Base-by-base conservation (phyloP, 2,329 filamentous ascomycete species). In the Graphilbum sp. region DNA sequence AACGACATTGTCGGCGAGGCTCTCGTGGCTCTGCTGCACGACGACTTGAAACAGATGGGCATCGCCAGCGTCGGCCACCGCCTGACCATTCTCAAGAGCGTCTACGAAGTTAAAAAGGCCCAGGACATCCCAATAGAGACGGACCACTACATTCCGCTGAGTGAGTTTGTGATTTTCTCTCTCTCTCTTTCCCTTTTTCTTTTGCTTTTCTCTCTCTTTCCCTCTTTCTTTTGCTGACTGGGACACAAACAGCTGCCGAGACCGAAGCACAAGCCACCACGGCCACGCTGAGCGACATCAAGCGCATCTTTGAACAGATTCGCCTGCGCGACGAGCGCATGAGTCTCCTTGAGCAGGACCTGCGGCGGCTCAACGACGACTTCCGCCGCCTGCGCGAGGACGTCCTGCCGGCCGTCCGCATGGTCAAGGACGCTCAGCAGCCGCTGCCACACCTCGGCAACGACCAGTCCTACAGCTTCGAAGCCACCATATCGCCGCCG, bases 1-100 rank as follows among this genome's bases (percentile, higher is more conserved):
- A 93, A 98, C 54, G 86, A 85, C 46, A 92, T 98, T 49, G 79
- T 87, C 29, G 90, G 90, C 46, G 86, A 96, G 55, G 88, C 84
- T 37, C 65, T 98, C 45, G 75, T 94, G 41, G 84, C 84, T 31
- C 63, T 98, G 45, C 79, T 82, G 45, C 90, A 96, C 54, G 83
- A 93, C 41, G 88, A 96, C 54, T 65, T 98, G 50, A 94, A 92
- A 59, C 85, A 92, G 54, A 88, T 96, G 77, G 87, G 87, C 35
- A 82, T 98, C 46, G 66, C 68, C 45, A 96, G 88, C 60, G 85
- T 95, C 35, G 90, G 90, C 31, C 90, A 98, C 61, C 79, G 90
- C 43, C 67, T 98, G 50, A 93, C 86, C 18, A 92, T 98, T 41
- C 69, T 98, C 41, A 96, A 95, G 62, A 87, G 78, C 50, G 86